Base-by-base conservation (phyloP, 1,284 basidiomycete genomes). In the Austroboletus niveus region DNA sequence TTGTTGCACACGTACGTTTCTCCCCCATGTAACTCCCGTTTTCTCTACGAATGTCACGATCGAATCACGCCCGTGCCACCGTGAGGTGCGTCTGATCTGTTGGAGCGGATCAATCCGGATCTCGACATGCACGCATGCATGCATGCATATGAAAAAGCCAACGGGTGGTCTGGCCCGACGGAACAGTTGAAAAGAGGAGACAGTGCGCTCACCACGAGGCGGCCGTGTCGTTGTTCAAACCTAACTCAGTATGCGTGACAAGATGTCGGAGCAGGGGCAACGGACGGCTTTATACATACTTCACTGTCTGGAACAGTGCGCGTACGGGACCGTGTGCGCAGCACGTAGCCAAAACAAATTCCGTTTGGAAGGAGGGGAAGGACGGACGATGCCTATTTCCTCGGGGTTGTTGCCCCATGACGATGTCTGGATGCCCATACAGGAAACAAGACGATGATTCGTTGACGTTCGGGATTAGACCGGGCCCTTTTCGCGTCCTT, bases 181-280 rank as follows among this genome's bases (percentile, higher is more conserved):
- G 27, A 27, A 56, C 44, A 45, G 45, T 40, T 50, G 36, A 51
- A 45, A 56, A 52, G 47, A 49, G 20, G 43, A 45, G 47, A 50
- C 65, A 64, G 67, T 49, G 65, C 63, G 50, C 55, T 49, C 41
- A 49, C 62, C 63, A 64, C 53, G 64, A 64, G 63, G 62, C 54
- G 17, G 38, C 20, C 7, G 8, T 38, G 11, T 49, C 49, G 6
- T 11, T 41, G 42, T n/a, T 49, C 47, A 44, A 64, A 60, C 62
- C 43, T 62, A 64, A 64, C 59, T 62, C 59, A 50, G 44, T 46
- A 39, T 10, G 30, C 22, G 20, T 41, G 39, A 45, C 27, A 27
- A 6, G 27, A 27, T 27, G 27, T 27, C 27, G 22, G 22, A 24
- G 22, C 22, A 17, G 17, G 36, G 15, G 17, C 47, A 39, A 44